These are phyloP conservation scores for Penicillium hordei DNA, from an alignment of 2,329 filamentous ascomycete species.

Conservation along the genomic window DNA sequence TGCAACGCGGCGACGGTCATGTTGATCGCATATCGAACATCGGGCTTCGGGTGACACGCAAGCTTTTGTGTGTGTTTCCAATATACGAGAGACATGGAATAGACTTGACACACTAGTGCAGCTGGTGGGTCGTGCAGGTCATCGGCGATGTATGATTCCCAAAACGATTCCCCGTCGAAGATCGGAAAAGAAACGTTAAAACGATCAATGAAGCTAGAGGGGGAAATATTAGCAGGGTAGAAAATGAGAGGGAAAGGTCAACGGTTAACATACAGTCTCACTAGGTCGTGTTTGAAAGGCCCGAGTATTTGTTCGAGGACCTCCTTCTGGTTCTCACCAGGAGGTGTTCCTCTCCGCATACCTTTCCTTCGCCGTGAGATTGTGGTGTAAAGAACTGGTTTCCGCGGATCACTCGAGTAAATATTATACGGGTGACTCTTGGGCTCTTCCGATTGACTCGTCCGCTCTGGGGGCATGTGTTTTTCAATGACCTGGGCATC, in stretches of 20 bases:
- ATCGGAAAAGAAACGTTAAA: slow-evolving; percentile 63
- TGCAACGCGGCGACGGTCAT: slow-evolving; percentile 61
- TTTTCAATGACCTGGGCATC: slow-evolving; percentile 63
- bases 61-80: slow-evolving; percentile 54
- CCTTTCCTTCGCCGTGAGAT: slow-evolving; percentile 53
- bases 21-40: slow-evolving; percentile 63
- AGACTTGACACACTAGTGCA: slow-evolving; percentile 57
- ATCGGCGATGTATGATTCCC: slow-evolving; percentile 49
- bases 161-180: slow-evolving; percentile 57
- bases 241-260: background rate
- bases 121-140: slow-evolving; percentile 54
- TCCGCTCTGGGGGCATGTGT: slow-evolving; percentile 51
- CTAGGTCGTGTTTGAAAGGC: slow-evolving; percentile 52
- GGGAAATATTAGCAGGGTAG: background rate
- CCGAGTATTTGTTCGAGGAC: slow-evolving; percentile 61
- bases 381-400: slow-evolving; percentile 50
- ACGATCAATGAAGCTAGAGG: slow-evolving; percentile 53
- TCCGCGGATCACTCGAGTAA: slow-evolving; percentile 49
- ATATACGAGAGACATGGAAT: slow-evolving; percentile 59
- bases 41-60: slow-evolving; percentile 52
- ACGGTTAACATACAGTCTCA: slow-evolving; percentile 48
- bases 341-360: slow-evolving; percentile 43
- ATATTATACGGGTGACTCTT: slow-evolving; percentile 52
- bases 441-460: slow-evolving; percentile 39
- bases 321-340: slow-evolving; percentile 52